phyloP scores from a whole-genome alignment of 148 eudicot species.

The Rhododendron griersonianum region DNA sequence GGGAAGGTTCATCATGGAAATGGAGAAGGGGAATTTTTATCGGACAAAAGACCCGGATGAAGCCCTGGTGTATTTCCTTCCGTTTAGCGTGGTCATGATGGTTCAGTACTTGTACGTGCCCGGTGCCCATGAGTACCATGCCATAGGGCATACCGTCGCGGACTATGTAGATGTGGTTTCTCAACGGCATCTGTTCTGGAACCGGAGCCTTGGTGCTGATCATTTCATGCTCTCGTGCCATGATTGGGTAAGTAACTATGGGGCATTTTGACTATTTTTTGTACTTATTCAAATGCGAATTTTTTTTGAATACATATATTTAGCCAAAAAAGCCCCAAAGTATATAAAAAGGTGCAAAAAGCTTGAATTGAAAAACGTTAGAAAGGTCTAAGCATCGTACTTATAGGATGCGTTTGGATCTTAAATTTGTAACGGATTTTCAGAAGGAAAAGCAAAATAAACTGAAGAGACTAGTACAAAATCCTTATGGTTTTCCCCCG shows the following conservation, averaged over 20 bases:
- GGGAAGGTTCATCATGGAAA: slow-evolving; percentile 54
- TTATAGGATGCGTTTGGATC: too few species aligned
- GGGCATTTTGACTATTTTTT: too few species aligned
- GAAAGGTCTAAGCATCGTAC: too few species aligned
- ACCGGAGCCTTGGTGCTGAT: slow-evolving; percentile 34
- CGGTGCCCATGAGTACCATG: slow-evolving; percentile 23
- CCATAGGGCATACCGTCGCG: slow-evolving; percentile 30
- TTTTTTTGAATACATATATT: too few species aligned
- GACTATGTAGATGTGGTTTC: slow-evolving; percentile 32
- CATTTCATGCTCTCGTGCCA: slow-evolving; percentile 73
- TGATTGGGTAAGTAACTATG: slow-evolving; percentile 46
- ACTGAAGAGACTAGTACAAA: too few species aligned
- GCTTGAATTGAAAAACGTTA: not conserved
- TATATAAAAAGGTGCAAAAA: not conserved
- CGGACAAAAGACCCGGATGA: slow-evolving; percentile 23
- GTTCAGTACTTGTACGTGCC: slow-evolving; percentile 30
- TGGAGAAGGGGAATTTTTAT: slow-evolving; percentile 38
- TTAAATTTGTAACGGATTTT: too few species aligned
- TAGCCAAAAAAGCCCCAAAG: not conserved
- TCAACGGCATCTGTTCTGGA: slow-evolving; percentile 30
- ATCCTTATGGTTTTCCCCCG: too few species aligned
- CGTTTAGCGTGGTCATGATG: slow-evolving; percentile 44
- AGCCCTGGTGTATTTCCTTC: slow-evolving; percentile 35
- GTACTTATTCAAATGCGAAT: too few species aligned
- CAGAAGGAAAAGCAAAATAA: too few species aligned